These are phyloP conservation scores for Westerdykella ornata DNA, from an alignment of 2,329 filamentous ascomycete species.

Conservation along the genomic window DNA sequence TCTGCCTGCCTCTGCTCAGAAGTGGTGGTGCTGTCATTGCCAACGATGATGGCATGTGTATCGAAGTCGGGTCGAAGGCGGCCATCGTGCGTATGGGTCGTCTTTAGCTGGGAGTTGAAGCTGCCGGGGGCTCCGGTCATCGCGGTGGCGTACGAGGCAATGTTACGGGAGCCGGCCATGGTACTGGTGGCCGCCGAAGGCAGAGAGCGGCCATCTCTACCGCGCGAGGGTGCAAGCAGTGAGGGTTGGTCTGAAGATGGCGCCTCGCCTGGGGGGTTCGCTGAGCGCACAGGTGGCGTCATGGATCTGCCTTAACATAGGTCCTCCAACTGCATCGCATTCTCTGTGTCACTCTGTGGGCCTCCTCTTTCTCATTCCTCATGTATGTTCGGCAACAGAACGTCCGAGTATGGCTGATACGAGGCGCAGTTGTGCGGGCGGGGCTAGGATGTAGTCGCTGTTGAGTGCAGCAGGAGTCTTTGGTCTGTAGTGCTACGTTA, in stretches of 20 bases:
- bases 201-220: constrained; percentile 51
- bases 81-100: constrained; percentile 59
- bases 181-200: constrained; percentile 46
- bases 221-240: constrained; percentile 41
- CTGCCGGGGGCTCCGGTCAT: constrained; percentile 60
- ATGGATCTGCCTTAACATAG: constrained; percentile 38
- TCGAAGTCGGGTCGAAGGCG: constrained; percentile 53
- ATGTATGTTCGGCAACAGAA: constrained; percentile 23
- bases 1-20: constrained; percentile 68
- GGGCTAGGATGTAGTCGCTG: background rate
- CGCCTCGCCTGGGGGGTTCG: constrained; percentile 35
- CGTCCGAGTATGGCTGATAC: constrained; percentile 14
- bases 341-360: constrained; percentile 18
- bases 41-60: constrained; percentile 46
- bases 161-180: constrained; percentile 57
- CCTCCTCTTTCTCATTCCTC: constrained; percentile 26
- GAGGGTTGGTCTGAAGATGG: constrained; percentile 32
- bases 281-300: constrained; percentile 39
- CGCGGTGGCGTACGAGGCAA: constrained; percentile 59
- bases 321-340: constrained; percentile 35
- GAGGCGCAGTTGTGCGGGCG: constrained; percentile 8
- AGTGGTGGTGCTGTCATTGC: constrained; percentile 55
- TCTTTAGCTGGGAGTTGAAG: constrained; percentile 82
- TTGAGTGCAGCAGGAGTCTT: background rate
- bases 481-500: background rate